phyloP scores from a whole-genome alignment of 495 filamentous ascomycete species.

The Beverwykella pulmonaria region DNA sequence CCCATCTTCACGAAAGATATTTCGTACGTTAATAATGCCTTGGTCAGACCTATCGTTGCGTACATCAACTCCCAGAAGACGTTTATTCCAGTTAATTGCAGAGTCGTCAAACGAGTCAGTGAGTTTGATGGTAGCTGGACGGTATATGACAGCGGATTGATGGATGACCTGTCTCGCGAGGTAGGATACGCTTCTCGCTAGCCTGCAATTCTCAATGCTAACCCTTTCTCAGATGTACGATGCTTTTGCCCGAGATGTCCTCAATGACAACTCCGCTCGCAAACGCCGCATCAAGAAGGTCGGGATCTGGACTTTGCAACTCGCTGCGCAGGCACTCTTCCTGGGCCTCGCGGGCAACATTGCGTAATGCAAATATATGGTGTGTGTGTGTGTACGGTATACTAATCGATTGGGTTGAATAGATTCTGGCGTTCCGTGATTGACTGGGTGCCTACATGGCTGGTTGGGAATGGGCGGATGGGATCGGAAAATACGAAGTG shows the following conservation, averaged over 20 bases:
- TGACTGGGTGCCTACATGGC: not conserved
- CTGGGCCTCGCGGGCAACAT: conserved; percentile 81
- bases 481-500: not conserved
- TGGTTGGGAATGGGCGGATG: not conserved
- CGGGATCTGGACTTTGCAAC: conserved; percentile 89
- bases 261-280: conserved; percentile 74
- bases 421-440: not conserved
- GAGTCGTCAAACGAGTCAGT: conserved; percentile 79
- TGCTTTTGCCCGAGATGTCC: conserved; percentile 86
- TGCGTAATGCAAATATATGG: conserved; percentile 16
- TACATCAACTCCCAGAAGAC: conserved; percentile 94
- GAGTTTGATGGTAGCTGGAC: conserved; percentile 98
- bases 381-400: not conserved
- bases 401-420: not conserved
- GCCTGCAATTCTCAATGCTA: not conserved
- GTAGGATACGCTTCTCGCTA: conserved; percentile 46
- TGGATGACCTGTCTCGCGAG: conserved; percentile 94
- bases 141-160: conserved; percentile 86
- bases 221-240: conserved; percentile 67
- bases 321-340: conserved; percentile 91
- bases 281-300: conserved; percentile 92
- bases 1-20: conserved; percentile 88
- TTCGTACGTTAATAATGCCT: conserved; percentile 92
- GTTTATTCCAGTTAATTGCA: conserved; percentile 93
- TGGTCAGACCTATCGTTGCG: conserved; percentile 95